Conservation (phyloP, 495 filamentous ascomycete species). For the Hypomontagnella monticulosa region DNA sequence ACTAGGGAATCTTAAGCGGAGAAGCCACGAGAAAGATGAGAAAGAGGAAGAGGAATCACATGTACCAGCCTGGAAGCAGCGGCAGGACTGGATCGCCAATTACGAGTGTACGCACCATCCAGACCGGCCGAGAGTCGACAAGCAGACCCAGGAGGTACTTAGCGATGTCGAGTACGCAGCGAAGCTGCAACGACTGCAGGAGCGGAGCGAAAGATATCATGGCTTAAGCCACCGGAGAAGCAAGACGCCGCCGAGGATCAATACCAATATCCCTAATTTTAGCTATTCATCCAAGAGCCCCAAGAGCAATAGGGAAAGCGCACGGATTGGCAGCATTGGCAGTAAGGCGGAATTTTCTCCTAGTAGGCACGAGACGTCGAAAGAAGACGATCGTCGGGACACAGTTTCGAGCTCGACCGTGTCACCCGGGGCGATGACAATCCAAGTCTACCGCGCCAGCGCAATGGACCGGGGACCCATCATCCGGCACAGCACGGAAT, state of each 20-base stretch:
- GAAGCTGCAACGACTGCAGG: slow-evolving; percentile 20
- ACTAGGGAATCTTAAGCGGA: slow-evolving; percentile 31
- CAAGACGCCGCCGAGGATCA: neutral
- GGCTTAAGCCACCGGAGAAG: neutral
- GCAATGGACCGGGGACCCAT: slow-evolving; percentile 14
- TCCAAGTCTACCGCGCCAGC: slow-evolving; percentile 6
- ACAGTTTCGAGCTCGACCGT: neutral
- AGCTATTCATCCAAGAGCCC: slow-evolving; percentile 21
- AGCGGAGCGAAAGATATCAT: slow-evolving; percentile 11
- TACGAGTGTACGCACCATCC: slow-evolving; percentile 38
- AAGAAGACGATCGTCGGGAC: no score
- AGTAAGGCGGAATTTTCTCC: neutral
- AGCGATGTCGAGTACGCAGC: slow-evolving; percentile 27
- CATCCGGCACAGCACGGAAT: neutral
- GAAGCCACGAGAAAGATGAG: slow-evolving; percentile 14
- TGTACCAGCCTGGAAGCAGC: neutral
- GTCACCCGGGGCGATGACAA: slow-evolving; percentile 6
- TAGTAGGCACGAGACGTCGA: neutral
- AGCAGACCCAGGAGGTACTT: slow-evolving; percentile 4
- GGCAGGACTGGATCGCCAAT: slow-evolving; percentile 23
- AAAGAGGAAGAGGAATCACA: neutral
- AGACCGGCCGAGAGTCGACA: slow-evolving; percentile 36
- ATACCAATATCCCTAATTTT: slow-evolving; percentile 4
- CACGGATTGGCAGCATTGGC: no score
- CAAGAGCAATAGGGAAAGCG: slow-evolving; percentile 5